These are phyloP conservation scores for Mucor lusitanicus DNA, from an alignment of 371 early-diverging fungal genomes.

Conservation along the genomic window DNA sequence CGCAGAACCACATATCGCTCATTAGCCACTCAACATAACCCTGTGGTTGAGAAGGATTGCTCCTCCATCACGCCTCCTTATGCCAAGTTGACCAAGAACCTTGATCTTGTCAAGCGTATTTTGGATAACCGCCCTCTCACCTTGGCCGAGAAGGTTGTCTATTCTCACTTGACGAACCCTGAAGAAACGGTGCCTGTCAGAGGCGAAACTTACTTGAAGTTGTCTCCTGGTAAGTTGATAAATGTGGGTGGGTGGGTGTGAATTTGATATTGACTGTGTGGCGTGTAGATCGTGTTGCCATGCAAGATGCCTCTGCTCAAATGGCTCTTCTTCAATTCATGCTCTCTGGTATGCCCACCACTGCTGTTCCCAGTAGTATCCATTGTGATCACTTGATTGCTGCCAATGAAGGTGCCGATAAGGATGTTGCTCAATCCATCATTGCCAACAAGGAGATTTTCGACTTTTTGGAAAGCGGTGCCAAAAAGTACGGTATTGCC, in stretches of 20 bases:
- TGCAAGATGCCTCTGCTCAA: slow-evolving; percentile 84
- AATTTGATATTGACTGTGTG: neutral
- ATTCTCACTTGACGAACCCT: slow-evolving; percentile 88
- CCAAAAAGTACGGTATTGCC: slow-evolving; percentile 83
- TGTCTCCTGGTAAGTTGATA: slow-evolving; percentile 62
- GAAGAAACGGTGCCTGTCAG: slow-evolving; percentile 67
- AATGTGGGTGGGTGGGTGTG: too few species aligned
- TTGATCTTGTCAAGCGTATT: slow-evolving; percentile 56
- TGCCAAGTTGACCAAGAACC: slow-evolving; percentile 54
- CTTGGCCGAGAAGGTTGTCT: slow-evolving; percentile 93
- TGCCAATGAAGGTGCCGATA: slow-evolving; percentile 76
- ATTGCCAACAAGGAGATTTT: slow-evolving; percentile 83
- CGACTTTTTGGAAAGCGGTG: slow-evolving; percentile 79
- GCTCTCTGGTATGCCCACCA: slow-evolving; percentile 83
- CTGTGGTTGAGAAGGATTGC: slow-evolving; percentile 54
- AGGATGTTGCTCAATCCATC: slow-evolving; percentile 69
- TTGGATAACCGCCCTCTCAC: slow-evolving; percentile 73
- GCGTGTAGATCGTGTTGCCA: slow-evolving; percentile 71
- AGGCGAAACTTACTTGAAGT: slow-evolving; percentile 71
- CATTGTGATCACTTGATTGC: slow-evolving; percentile 95
- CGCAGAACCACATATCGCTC: slow-evolving; percentile 9
- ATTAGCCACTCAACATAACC: slow-evolving; percentile 39
- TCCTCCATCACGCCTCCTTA: slow-evolving; percentile 64
- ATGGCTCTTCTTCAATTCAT: slow-evolving; percentile 95
- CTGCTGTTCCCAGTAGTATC: slow-evolving; percentile 87